Evolutionary conservation across 2,329 filamentous ascomycete genomes (phyloP).

Genomic region (Hysterium pulicare): DNA sequence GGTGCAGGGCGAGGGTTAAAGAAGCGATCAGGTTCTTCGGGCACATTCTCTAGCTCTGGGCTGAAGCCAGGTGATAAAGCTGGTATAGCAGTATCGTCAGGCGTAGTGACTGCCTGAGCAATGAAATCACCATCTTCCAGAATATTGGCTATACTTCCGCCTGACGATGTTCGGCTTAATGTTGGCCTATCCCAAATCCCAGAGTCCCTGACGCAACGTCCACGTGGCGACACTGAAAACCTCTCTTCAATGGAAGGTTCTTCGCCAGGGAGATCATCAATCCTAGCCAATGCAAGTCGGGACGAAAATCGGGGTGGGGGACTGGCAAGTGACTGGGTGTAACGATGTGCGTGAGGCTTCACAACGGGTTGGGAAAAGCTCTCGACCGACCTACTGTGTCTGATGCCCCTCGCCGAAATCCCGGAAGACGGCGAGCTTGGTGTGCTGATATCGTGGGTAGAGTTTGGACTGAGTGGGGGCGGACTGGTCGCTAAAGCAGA

Average conservation of each 20-base stretch:
- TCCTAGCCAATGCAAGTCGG: constrained; percentile 16
- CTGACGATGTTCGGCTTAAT: constrained; percentile 15
- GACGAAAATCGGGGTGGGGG: constrained; percentile 41
- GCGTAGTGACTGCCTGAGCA: constrained; percentile 42
- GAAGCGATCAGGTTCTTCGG: constrained; percentile 36
- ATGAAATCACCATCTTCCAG: constrained; percentile 27
- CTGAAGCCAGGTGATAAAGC: constrained; percentile 41
- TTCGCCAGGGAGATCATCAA: constrained; percentile 18
- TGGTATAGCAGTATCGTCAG: constrained; percentile 39
- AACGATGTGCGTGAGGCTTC: constrained; percentile 36
- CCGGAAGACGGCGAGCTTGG: constrained; percentile 11
- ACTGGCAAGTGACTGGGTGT: constrained; percentile 38
- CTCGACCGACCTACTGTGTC: constrained; percentile 41
- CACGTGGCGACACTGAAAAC: constrained; percentile 3
- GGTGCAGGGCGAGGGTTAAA: constrained; percentile 33
- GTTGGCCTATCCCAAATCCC: constrained; percentile 31
- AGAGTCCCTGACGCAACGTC: constrained; percentile 26
- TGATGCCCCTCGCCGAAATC: constrained; percentile 17
- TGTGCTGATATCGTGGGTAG: constrained; percentile 7
- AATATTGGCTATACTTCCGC: constrained; percentile 23
- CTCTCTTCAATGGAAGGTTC: constrained; percentile 6
- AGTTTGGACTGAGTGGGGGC: constrained; percentile 22
- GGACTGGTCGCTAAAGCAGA: constrained; percentile 17
- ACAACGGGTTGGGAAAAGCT: constrained; percentile 55
- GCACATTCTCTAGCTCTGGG: constrained; percentile 34